Evolutionary conservation across 2,329 filamentous ascomycete species (phyloP).

Genomic region (Xylariaceae sp.): DNA sequence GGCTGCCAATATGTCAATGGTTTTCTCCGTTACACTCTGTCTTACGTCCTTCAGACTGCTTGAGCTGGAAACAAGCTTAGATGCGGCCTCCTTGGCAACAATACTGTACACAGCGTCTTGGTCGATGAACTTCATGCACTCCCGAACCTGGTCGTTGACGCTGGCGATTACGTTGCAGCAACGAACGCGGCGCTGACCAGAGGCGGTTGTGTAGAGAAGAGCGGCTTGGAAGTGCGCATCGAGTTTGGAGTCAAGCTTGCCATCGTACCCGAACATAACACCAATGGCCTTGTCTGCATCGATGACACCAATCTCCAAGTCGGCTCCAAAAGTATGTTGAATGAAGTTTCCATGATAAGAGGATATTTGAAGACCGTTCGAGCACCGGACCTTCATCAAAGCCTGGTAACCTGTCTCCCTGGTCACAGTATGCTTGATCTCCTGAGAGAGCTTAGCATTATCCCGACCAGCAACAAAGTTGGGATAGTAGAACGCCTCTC

Average conservation of each 20-base stretch:
- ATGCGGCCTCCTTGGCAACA: constrained; percentile 87
- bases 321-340: constrained; percentile 90
- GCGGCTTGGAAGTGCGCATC: constrained; percentile 98
- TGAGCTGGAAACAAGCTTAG: constrained; percentile 68
- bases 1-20: constrained; percentile 82
- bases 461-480: constrained; percentile 91
- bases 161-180: constrained; percentile 93
- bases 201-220: constrained; percentile 86
- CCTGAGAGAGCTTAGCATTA: constrained; percentile 72
- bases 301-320: constrained; percentile 87
- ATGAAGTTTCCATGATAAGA: constrained; percentile 96
- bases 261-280: constrained; percentile 90
- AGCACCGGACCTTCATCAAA: constrained; percentile 97
- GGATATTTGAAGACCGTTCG: constrained; percentile 87
- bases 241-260: constrained; percentile 92
- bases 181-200: constrained; percentile 80
- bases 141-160: constrained; percentile 77
- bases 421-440: constrained; percentile 80
- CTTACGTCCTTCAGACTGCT: constrained; percentile 79
- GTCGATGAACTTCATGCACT: constrained; percentile 87
- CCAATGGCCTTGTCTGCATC: constrained; percentile 91
- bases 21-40: constrained; percentile 78
- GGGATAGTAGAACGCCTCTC: constrained; percentile 93
- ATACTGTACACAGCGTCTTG: constrained; percentile 88
- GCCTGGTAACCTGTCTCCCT: constrained; percentile 93